A percentile compares a stretch with the other conserved stretches of the same genome.
Conservation (phyloP, 805 yeast genomes). For the Schwanniomyces sp. region DNA sequence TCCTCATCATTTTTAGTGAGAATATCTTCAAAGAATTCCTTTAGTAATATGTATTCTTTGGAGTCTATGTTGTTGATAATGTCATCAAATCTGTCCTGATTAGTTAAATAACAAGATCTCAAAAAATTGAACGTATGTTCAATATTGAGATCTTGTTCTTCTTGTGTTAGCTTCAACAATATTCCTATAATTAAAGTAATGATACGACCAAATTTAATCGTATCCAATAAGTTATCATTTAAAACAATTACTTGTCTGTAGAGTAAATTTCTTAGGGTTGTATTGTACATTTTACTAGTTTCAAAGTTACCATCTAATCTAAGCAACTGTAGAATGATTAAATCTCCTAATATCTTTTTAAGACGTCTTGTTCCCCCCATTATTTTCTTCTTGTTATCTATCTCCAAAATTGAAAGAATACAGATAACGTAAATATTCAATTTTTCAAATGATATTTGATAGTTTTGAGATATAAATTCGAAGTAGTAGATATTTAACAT, state of each 20-base stretch:
- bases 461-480: slow-evolving; percentile 31
- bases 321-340: slow-evolving; percentile 26
- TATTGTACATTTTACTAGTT: slow-evolving; percentile 12
- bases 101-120: slow-evolving; percentile 33
- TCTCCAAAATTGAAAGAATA: slow-evolving; percentile 32
- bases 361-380: slow-evolving; percentile 11
- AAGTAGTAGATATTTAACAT: slow-evolving; percentile 24
- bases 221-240: slow-evolving; percentile 28
- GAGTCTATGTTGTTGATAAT: slow-evolving; percentile 14
- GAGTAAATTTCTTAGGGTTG: slow-evolving; percentile 25
- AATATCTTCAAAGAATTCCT: slow-evolving; percentile 31
- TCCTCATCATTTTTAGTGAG: slow-evolving; percentile 39
- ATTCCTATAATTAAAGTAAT: slow-evolving; percentile 32
- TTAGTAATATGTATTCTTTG: slow-evolving; percentile 16
- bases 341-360: slow-evolving; percentile 25
- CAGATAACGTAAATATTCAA: slow-evolving; percentile 27
- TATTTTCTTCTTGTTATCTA: slow-evolving; percentile 4
- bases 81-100: slow-evolving; percentile 19
- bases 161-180: slow-evolving; percentile 16
- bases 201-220: slow-evolving; percentile 31
- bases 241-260: slow-evolving; percentile 34
- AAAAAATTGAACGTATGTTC: slow-evolving; percentile 35
- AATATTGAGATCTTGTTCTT: slow-evolving; percentile 14
- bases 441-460: slow-evolving; percentile 17
- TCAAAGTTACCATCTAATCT: slow-evolving; percentile 14